Percentiles rank a stretch among this genome's conserved stretches.
These are phyloP conservation scores for Gossypium arboreum DNA, from an alignment of 345 rosid species.

Conservation along the genomic window DNA sequence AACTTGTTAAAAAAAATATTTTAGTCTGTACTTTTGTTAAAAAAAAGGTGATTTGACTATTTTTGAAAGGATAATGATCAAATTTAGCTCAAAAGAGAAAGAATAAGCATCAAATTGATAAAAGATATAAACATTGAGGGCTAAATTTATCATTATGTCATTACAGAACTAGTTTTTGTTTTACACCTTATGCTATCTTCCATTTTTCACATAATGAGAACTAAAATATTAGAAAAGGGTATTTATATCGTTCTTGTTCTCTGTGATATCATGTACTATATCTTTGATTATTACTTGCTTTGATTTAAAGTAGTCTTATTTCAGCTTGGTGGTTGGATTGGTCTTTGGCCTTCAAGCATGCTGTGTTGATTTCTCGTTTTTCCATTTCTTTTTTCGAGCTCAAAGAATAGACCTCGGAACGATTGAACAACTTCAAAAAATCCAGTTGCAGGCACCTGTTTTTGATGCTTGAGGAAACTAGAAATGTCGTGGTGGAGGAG, in stretches of 20 bases:
- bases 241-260: background rate
- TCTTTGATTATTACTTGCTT: background rate
- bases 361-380: background rate
- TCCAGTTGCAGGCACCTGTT: background rate
- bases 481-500: background rate
- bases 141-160: no score
- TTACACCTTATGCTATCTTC: background rate
- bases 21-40: no score
- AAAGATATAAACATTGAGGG: no score
- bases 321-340: slow-evolving; percentile 12
- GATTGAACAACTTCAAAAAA: background rate
- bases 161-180: background rate
- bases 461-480: background rate
- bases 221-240: background rate
- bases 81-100: no score
- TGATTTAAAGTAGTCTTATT: background rate
- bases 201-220: background rate
- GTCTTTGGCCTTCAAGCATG: slow-evolving; percentile 10
- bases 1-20: no score
- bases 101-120: no score
- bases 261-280: background rate
- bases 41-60: no score
- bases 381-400: background rate
- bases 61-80: no score
- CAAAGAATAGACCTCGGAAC: background rate